phyloP scores from a whole-genome alignment of 805 yeast species.

The Yarrowia phangngaensis region DNA sequence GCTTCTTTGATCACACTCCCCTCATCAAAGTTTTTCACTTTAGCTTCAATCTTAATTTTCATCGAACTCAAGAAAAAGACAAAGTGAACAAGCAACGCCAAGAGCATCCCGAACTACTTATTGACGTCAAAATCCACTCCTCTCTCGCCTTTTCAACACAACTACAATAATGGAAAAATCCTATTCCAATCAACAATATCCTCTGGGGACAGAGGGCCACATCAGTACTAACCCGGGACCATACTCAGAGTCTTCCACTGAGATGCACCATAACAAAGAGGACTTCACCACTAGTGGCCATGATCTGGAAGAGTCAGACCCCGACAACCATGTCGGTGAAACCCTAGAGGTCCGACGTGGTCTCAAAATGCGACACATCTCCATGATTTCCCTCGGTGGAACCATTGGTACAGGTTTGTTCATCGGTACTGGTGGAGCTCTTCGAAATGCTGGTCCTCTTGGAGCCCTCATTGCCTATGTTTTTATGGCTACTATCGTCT shows the following conservation, averaged over 20 bases:
- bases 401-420: slow-evolving; percentile 79
- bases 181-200: background rate
- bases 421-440: slow-evolving; percentile 63
- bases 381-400: slow-evolving; percentile 75
- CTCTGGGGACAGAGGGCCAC: slow-evolving; percentile 10
- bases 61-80: slow-evolving; percentile 8
- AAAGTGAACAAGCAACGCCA: background rate
- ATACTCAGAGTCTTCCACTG: slow-evolving; percentile 6
- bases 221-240: slow-evolving; percentile 7
- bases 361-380: slow-evolving; percentile 66
- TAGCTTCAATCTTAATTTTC: slow-evolving; percentile 20
- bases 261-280: slow-evolving; percentile 10
- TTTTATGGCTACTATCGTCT: slow-evolving; percentile 54
- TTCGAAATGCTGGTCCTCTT: slow-evolving; percentile 67
- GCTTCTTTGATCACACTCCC: background rate
- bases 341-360: slow-evolving; percentile 26
- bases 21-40: background rate
- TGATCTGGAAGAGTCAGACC: slow-evolving; percentile 26
- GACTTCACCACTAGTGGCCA: slow-evolving; percentile 17
- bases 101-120: background rate
- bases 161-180: slow-evolving; percentile 5
- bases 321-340: slow-evolving; percentile 21
- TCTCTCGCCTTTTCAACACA: background rate
- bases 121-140: background rate
- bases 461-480: slow-evolving; percentile 57